These are phyloP conservation scores for Pueraria montana DNA, from an alignment of 306 rosid species.

Conservation along the genomic window DNA sequence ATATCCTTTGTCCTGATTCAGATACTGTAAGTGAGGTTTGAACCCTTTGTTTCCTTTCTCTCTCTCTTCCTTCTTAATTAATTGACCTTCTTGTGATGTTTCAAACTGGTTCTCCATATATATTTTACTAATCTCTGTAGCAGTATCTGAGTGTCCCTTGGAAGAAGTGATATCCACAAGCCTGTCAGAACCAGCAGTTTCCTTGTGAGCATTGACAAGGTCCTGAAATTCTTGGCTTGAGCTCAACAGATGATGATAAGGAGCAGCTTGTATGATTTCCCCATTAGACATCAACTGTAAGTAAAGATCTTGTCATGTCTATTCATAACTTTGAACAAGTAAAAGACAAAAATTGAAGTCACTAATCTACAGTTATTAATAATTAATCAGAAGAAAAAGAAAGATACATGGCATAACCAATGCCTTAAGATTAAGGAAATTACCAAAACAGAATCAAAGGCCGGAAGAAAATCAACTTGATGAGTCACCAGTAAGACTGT, in stretches of 20 bases:
- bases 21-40: slow-evolving; percentile 65
- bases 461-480: slow-evolving; percentile 69
- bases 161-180: slow-evolving; percentile 17
- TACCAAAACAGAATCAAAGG: slow-evolving; percentile 51
- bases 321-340: not conserved
- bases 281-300: slow-evolving; percentile 70
- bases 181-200: slow-evolving; percentile 52
- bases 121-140: slow-evolving; percentile 36
- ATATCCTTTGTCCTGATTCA: slow-evolving; percentile 60
- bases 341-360: not conserved
- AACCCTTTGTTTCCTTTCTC: slow-evolving; percentile 66
- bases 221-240: slow-evolving; percentile 65
- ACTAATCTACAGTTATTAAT: not conserved
- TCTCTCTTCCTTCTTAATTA: slow-evolving; percentile 67
- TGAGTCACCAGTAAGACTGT: slow-evolving; percentile 66
- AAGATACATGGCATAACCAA: no score
- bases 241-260: slow-evolving; percentile 55
- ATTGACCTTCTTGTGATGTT: slow-evolving; percentile 47
- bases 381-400: not conserved
- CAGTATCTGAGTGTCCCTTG: not conserved
- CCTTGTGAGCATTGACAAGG: slow-evolving; percentile 70
- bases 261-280: slow-evolving; percentile 54
- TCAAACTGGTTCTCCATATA: slow-evolving; percentile 15
- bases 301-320: not conserved
- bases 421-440: not conserved